Base-by-base conservation (phyloP, 805 yeast genomes). In the Cyberlindnera lachancei region DNA sequence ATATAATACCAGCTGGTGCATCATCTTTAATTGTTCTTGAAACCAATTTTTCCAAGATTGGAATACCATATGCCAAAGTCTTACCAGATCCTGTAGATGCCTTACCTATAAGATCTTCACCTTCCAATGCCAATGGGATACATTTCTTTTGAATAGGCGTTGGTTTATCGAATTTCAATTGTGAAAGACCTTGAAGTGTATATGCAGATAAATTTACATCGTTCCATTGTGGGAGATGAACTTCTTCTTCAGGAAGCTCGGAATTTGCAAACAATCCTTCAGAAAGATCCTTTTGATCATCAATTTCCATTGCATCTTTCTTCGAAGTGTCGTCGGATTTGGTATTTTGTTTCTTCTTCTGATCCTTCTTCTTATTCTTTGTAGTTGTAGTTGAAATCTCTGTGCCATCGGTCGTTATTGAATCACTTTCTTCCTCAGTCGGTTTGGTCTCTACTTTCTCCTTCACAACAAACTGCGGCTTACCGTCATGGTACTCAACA, bases 1-100 rank as follows among this genome's bases (percentile, higher is more conserved):
- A 82, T 18, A 92, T 72, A 10, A 92, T 63, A 5, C 87, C 97
- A 5, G 75, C 61, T 4, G 95, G 88, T 15, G 66, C 49, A 15
- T 50, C 53, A 5, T 52, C 44, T 6, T 46, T 33, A 11, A 40
- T 35, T 12, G 21, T n/a, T 29, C 32, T 23, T 6, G 56, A 35
- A 14, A 75, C 45, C 37, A 73, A 70, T 37, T 67, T 72, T 50
- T 90, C 95, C 38, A 92, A 56, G 18, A 94, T 79, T 8, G 98
- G 96, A 18, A 92, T 73, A 28, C 96, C 96, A 55, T 85, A 92
- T 0, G 98, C 99, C 36, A 88, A 63, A 0, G 98, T 92, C 54
- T 92, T 92, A 67, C 98, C 98, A 1, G 95, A 84, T 55, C 98
- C 98, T 1, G 98, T 92, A 9, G 92, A 80, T 12, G 98, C 98